These are phyloP conservation scores for Canavalia gladiata DNA, from an alignment of 306 rosid genomes.

Conservation along the genomic window DNA sequence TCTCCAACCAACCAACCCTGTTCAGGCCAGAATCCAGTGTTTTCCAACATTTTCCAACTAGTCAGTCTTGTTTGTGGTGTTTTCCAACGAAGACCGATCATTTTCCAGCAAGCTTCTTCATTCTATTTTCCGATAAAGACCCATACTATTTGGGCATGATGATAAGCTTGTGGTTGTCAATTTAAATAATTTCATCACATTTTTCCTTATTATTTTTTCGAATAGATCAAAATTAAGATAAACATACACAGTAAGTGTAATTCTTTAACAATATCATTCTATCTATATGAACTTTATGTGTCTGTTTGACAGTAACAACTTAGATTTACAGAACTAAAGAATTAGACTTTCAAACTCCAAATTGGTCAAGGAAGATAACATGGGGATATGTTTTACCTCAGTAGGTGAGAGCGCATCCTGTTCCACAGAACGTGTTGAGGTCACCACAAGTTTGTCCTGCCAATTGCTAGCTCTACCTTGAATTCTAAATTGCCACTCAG, in stretches of 20 bases:
- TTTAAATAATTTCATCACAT: neutral
- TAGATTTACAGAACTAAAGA: neutral
- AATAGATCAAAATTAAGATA: neutral
- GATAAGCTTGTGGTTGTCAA: neutral
- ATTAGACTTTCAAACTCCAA: constrained; percentile 10
- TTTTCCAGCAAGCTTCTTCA: too few relatives aligned
- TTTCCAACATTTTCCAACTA: too few relatives aligned
- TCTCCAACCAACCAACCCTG: too few relatives aligned
- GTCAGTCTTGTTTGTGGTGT: too few relatives aligned
- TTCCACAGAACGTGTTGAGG: constrained; percentile 91
- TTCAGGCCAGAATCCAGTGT: too few relatives aligned
- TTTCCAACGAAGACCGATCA: too few relatives aligned
- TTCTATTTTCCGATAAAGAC: too few relatives aligned
- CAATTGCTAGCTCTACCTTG: constrained; percentile 95
- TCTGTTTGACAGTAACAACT: neutral
- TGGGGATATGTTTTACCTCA: constrained; percentile 63
- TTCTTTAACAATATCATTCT: constrained; percentile 7
- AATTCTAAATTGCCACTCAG: constrained; percentile 94
- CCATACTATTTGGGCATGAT: too few relatives aligned
- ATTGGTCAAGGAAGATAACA: neutral
- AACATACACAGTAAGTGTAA: neutral
- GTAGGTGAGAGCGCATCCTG: constrained; percentile 87
- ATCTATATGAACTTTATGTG: neutral
- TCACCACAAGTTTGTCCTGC: constrained; percentile 95
- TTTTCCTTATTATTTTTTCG: neutral